Conservation (phyloP, 495 filamentous ascomycete genomes). For the Symbiotaphrina buchneri region DNA sequence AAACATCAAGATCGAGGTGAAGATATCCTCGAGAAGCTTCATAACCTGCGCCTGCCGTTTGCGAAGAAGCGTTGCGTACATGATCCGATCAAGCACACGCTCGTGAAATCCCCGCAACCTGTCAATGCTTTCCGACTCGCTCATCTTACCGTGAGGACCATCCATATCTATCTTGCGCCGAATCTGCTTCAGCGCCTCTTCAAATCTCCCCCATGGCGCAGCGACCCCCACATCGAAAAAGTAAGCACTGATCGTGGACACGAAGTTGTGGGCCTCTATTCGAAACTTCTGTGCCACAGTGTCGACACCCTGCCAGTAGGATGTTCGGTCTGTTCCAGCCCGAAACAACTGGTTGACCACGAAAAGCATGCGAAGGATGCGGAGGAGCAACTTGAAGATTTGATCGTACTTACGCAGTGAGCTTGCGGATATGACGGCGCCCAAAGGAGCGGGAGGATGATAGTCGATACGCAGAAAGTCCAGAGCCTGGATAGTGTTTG, state of each 20-base stretch:
- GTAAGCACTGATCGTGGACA: constrained; percentile 41
- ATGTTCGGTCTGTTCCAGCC: constrained; percentile 23
- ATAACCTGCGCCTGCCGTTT: constrained; percentile 48
- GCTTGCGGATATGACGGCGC: constrained; percentile 42
- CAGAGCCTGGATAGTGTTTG: constrained; percentile 57
- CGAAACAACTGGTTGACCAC: constrained; percentile 48
- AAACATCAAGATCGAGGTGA: constrained; percentile 47
- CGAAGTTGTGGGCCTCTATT: constrained; percentile 58
- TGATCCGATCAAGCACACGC: constrained; percentile 51
- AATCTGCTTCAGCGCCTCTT: constrained; percentile 35
- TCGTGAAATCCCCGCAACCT: constrained; percentile 51
- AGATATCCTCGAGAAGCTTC: constrained; percentile 56
- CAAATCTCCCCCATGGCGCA: constrained; percentile 46
- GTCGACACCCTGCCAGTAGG: constrained; percentile 10
- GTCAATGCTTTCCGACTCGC: constrained; percentile 40
- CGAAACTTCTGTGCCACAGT: constrained; percentile 35
- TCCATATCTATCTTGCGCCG: constrained; percentile 29
- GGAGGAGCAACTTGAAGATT: constrained; percentile 59
- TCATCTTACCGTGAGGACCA: constrained; percentile 17
- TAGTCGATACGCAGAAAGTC: constrained; percentile 84
- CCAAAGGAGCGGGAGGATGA: constrained; percentile 49
- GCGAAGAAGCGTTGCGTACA: constrained; percentile 48
- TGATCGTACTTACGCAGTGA: constrained; percentile 59
- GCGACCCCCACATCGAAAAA: constrained; percentile 58
- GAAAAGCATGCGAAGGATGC: constrained; percentile 58